A percentile compares a stretch with the other conserved stretches of the same genome.
These are phyloP conservation scores for Penicillium fuscoglaucum DNA, from an alignment of 2,329 filamentous ascomycete species.

Conservation along the genomic window DNA sequence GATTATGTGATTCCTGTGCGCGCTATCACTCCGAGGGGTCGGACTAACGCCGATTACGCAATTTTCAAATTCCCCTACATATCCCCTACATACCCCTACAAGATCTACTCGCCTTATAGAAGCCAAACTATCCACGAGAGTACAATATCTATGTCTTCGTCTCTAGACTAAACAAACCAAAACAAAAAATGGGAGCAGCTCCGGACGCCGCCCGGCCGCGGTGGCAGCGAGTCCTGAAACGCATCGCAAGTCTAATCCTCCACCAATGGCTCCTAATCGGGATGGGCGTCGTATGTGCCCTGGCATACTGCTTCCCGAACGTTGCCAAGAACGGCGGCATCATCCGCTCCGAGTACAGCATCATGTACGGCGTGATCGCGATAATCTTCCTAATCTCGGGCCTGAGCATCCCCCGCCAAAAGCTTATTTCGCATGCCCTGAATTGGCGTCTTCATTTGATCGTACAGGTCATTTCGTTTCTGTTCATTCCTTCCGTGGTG, in stretches of 20 bases:
- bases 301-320: slow-evolving; percentile 57
- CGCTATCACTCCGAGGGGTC: slow-evolving; percentile 17
- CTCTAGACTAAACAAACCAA: background rate
- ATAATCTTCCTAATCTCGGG: slow-evolving; percentile 72
- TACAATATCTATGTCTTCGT: background rate
- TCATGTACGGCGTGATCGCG: slow-evolving; percentile 68
- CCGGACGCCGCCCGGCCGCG: background rate
- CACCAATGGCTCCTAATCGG: slow-evolving; percentile 67
- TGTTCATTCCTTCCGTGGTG: slow-evolving; percentile 64
- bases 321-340: slow-evolving; percentile 48
- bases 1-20: background rate
- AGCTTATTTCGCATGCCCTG: slow-evolving; percentile 61
- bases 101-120: background rate
- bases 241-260: slow-evolving; percentile 31
- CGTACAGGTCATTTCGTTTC: slow-evolving; percentile 67
- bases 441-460: slow-evolving; percentile 69
- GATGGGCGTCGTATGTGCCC: slow-evolving; percentile 55
- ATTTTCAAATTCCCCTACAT: slow-evolving; percentile 2
- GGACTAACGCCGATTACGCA: slow-evolving; percentile 22
- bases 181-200: background rate
- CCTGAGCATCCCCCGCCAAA: slow-evolving; percentile 64
- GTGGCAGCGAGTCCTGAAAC: slow-evolving; percentile 20
- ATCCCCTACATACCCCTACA: background rate
- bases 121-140: background rate
- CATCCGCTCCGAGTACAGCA: slow-evolving; percentile 43